phyloP scores from a whole-genome alignment of 305 asterid species.

The Fraxinus xanthoxyloides region DNA sequence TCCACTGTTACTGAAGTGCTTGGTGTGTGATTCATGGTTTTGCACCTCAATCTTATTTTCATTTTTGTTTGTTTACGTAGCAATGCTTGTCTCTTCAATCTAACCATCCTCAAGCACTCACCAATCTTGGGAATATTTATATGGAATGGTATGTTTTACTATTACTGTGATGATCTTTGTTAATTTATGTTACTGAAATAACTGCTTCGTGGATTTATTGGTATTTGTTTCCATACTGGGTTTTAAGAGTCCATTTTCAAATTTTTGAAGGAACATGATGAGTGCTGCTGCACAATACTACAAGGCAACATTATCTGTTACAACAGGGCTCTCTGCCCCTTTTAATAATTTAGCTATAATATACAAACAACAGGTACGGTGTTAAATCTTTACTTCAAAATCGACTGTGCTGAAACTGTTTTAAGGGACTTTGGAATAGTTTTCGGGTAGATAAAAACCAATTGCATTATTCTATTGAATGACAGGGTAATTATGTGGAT shows the following conservation, averaged over 20 bases:
- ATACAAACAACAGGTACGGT: slow-evolving; percentile 87
- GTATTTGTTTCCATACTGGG: not conserved
- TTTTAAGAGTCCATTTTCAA: slow-evolving; percentile 8
- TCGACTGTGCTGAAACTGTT: not conserved
- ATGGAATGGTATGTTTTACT: slow-evolving; percentile 81
- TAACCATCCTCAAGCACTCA: slow-evolving; percentile 94
- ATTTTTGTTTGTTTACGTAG: slow-evolving; percentile 40
- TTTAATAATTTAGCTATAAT: slow-evolving; percentile 89
- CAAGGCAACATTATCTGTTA: slow-evolving; percentile 84
- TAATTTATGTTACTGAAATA: not conserved
- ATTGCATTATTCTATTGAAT: slow-evolving; percentile 20
- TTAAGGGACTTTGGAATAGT: slow-evolving; percentile 14
- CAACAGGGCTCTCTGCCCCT: slow-evolving; percentile 96
- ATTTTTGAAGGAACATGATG: slow-evolving; percentile 77
- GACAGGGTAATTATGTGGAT: slow-evolving; percentile 88
- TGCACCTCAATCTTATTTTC: slow-evolving; percentile 18
- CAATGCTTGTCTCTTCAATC: slow-evolving; percentile 96
- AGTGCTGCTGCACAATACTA: slow-evolving; percentile 93
- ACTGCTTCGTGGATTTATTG: not conserved
- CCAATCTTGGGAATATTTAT: slow-evolving; percentile 94
- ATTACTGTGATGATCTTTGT: slow-evolving; percentile 1
- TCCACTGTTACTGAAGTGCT: slow-evolving; percentile 16
- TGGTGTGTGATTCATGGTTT: slow-evolving; percentile 15
- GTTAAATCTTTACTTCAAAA: not conserved
- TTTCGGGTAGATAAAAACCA: not conserved